These are phyloP conservation scores for Lactifluus rugatus DNA, from an alignment of 768 basidiomycete genomes.

Conservation along the genomic window DNA sequence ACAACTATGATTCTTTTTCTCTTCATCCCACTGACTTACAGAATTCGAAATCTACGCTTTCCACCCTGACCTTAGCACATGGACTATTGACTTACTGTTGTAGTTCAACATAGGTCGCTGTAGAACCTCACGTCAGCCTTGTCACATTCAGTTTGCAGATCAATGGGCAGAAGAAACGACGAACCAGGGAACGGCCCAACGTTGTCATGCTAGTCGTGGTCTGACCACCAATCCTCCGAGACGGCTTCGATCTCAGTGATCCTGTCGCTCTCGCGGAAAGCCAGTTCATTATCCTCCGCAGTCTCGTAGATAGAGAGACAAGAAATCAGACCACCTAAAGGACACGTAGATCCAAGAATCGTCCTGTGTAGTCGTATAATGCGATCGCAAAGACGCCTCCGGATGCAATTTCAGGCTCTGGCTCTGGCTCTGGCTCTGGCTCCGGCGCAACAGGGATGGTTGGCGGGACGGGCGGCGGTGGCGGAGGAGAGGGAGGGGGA, in stretches of 20 bases:
- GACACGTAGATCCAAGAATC: not conserved
- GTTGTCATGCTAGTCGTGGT: conserved; percentile 44
- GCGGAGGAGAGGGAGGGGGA: conserved; percentile 42
- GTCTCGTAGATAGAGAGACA: conserved; percentile 64
- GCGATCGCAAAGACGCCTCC: conserved; percentile 53
- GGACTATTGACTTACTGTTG: conserved; percentile 23
- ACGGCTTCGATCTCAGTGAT: conserved; percentile 73
- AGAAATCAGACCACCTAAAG: conserved; percentile 5
- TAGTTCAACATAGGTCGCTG: conserved; percentile 10
- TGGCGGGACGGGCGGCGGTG: conserved; percentile 30
- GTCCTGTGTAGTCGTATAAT: conserved; percentile 53
- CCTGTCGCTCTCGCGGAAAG: conserved; percentile 73
- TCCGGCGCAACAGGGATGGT: conserved; percentile 37
- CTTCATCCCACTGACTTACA: not conserved
- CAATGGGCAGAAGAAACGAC: conserved; percentile 20
- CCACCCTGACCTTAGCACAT: not conserved
- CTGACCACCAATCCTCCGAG: conserved; percentile 88
- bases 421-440: conserved; percentile 30
- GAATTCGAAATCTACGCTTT: not conserved
- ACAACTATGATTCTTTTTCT: not conserved
- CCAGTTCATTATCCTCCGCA: conserved; percentile 83
- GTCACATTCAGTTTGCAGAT: not conserved
- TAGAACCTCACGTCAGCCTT: not conserved
- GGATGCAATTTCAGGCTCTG: conserved; percentile 38
- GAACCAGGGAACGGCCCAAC: conserved; percentile 69